Conservation (phyloP, 1,139 yeast genomes). For the Hyphopichia burtonii region DNA sequence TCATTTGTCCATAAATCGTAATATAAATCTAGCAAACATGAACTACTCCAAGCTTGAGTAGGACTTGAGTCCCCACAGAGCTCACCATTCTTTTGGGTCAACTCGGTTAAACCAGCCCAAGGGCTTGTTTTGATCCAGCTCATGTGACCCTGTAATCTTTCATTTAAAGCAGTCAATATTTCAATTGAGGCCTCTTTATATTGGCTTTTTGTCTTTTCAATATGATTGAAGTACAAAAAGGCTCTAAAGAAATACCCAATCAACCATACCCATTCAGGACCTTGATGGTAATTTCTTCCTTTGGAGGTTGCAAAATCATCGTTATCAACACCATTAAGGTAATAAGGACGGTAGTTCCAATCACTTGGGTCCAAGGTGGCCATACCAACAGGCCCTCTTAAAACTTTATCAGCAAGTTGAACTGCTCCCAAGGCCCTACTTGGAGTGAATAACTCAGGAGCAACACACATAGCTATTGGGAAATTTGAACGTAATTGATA, state of each 20-base stretch:
- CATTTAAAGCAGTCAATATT: constrained; percentile 40
- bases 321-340: constrained; percentile 74
- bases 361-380: constrained; percentile 90
- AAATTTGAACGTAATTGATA: constrained; percentile 92
- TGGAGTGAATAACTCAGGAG: constrained; percentile 82
- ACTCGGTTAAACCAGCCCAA: constrained; percentile 93
- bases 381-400: constrained; percentile 92
- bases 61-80: constrained; percentile 86
- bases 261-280: constrained; percentile 98
- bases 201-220: constrained; percentile 21
- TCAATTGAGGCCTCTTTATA: constrained; percentile 19
- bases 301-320: constrained; percentile 89
- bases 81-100: constrained; percentile 85
- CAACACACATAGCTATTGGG: constrained; percentile 87
- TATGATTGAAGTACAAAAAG: constrained; percentile 51
- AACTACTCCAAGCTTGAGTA: constrained; percentile 94
- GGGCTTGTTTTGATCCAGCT: constrained; percentile 69
- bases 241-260: constrained; percentile 87
- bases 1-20: constrained; percentile 51
- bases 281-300: constrained; percentile 97
- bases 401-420: constrained; percentile 62
- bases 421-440: constrained; percentile 64
- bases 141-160: constrained; percentile 62
- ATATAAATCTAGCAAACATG: constrained; percentile 79
- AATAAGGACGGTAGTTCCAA: constrained; percentile 87